A percentile compares a stretch with the other conserved stretches of the same genome.
phyloP scores from a whole-genome alignment of 1,139 yeast genomes.

The Insectozyma bohioensis region DNA sequence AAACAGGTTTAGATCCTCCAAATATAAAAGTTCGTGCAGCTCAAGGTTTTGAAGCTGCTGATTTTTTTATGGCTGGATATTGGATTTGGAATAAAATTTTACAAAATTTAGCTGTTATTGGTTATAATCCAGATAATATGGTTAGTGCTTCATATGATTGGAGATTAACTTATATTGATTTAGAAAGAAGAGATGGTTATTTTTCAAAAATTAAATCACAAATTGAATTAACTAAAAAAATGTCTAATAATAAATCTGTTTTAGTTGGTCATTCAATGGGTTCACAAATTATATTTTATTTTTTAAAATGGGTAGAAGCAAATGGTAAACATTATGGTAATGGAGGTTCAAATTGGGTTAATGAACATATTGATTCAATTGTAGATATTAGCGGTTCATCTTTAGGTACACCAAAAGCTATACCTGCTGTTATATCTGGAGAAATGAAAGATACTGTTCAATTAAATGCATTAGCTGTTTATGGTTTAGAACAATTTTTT shows the following conservation, averaged over 20 bases:
- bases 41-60: slow-evolving; percentile 96
- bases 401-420: slow-evolving; percentile 91
- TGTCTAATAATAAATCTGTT: slow-evolving; percentile 71
- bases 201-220: slow-evolving; percentile 72
- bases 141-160: slow-evolving; percentile 91
- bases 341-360: slow-evolving; percentile 88
- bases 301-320: slow-evolving; percentile 96
- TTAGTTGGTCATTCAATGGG: slow-evolving; percentile 97
- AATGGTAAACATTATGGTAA: slow-evolving; percentile 73
- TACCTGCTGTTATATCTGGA: slow-evolving; percentile 88
- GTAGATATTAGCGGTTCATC: slow-evolving; percentile 86
- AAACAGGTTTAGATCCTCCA: slow-evolving; percentile 91
- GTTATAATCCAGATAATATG: slow-evolving; percentile 92
- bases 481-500: slow-evolving; percentile 91
- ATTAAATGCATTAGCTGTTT: slow-evolving; percentile 86
- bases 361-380: slow-evolving; percentile 73
- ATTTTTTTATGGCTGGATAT: slow-evolving; percentile 93
- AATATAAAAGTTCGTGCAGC: slow-evolving; percentile 81
- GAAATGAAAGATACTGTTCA: slow-evolving; percentile 98
- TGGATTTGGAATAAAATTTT: slow-evolving; percentile 98
- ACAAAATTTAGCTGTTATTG: slow-evolving; percentile 90
- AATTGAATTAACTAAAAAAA: slow-evolving; percentile 54
- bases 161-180: slow-evolving; percentile 86
- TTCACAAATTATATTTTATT: slow-evolving; percentile 80
- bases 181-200: slow-evolving; percentile 84